Evolutionary conservation across 495 filamentous ascomycete genomes (phyloP).

Genomic region (Lentithecium fluviatile): DNA sequence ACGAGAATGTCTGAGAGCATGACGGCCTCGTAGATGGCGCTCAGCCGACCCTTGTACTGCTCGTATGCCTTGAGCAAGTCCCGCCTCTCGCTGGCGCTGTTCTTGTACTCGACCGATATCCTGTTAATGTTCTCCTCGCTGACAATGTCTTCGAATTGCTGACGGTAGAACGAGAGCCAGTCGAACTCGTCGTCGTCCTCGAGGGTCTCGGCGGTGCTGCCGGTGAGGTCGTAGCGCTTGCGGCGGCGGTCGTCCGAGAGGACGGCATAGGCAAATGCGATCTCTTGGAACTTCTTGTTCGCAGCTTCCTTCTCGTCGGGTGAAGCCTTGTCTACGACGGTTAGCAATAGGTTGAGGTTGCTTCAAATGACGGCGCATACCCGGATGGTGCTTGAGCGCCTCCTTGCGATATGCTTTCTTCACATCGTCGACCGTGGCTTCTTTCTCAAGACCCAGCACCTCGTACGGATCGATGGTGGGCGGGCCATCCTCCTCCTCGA

Average conservation of each 20-base stretch:
- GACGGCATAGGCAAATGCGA: slow-evolving; percentile 92
- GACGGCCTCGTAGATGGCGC: slow-evolving; percentile 70
- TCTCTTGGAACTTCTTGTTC: slow-evolving; percentile 75
- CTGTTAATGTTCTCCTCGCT: slow-evolving; percentile 66
- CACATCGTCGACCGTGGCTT: slow-evolving; percentile 42
- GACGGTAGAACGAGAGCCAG: slow-evolving; percentile 84
- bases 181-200: slow-evolving; percentile 77
- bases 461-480: slow-evolving; percentile 46
- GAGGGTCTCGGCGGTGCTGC: slow-evolving; percentile 77
- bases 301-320: slow-evolving; percentile 64
- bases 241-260: slow-evolving; percentile 77
- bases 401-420: slow-evolving; percentile 48
- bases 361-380: slow-evolving; percentile 19
- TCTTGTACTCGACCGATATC: slow-evolving; percentile 75
- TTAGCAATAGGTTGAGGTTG: background rate
- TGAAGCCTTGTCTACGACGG: slow-evolving; percentile 66
- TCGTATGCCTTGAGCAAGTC: slow-evolving; percentile 77
- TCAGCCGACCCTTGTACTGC: slow-evolving; percentile 67
- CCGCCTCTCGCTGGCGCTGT: slow-evolving; percentile 76
- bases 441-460: slow-evolving; percentile 40
- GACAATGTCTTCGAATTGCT: slow-evolving; percentile 72
- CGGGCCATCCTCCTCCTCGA: slow-evolving; percentile 38
- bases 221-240: slow-evolving; percentile 82
- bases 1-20: slow-evolving; percentile 83
- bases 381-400: slow-evolving; percentile 47